Percentiles rank a stretch among this genome's conserved stretches.
phyloP scores from a whole-genome alignment of 768 basidiomycete species.

The Lentinula guzmanii region DNA sequence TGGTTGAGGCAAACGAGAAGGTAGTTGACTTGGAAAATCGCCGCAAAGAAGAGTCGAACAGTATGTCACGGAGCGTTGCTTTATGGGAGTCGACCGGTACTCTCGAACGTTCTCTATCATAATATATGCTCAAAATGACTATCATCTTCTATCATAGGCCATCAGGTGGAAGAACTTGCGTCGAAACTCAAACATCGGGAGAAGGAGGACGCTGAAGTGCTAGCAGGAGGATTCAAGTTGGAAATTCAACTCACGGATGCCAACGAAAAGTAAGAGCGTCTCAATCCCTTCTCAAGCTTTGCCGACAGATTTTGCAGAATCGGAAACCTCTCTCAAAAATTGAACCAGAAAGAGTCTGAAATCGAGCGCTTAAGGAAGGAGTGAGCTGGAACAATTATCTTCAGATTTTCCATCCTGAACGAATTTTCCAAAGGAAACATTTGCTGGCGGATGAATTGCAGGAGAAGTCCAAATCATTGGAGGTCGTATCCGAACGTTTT shows the following conservation, averaged over 20 bases:
- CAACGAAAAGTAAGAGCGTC: conserved; percentile 8
- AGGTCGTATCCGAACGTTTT: background rate
- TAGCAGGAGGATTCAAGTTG: conserved; percentile 9
- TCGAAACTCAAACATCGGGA: conserved; percentile 13
- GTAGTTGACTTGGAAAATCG: conserved; percentile 29
- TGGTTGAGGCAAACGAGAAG: conserved; percentile 35
- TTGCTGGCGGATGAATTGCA: background rate
- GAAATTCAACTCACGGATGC: conserved; percentile 12
- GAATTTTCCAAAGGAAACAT: background rate
- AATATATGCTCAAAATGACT: background rate
- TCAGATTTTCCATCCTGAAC: background rate
- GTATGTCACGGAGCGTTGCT: conserved; percentile 8
- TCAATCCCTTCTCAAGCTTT: background rate
- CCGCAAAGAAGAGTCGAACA: background rate
- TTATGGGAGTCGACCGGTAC: conserved; percentile 14
- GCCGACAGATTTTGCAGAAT: background rate
- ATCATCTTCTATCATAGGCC: background rate
- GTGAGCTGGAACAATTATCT: background rate
- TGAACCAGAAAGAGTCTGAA: background rate
- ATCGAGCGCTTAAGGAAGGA: background rate
- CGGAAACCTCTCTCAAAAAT: background rate
- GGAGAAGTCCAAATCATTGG: background rate
- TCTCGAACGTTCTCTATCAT: background rate
- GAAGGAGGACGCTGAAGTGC: conserved; percentile 9
- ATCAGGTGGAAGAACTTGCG: conserved; percentile 11